These are phyloP conservation scores for Ramichloridium luteum DNA, from an alignment of 2,329 filamentous ascomycete species.

Conservation along the genomic window DNA sequence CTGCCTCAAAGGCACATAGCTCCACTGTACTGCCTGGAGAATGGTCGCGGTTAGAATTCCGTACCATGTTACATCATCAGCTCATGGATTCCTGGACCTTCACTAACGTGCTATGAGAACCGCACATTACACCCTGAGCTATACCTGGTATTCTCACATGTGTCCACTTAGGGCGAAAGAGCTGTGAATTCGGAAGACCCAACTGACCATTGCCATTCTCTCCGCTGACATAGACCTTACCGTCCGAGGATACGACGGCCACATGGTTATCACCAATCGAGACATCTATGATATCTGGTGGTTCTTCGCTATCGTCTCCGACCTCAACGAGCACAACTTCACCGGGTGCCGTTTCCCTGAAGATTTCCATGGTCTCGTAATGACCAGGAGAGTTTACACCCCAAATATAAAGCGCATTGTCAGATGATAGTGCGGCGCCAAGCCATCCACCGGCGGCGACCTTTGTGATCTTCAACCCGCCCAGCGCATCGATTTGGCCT, in stretches of 20 bases:
- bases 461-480: slow-evolving; percentile 41
- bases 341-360: slow-evolving; percentile 13
- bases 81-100: no score
- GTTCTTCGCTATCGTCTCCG: slow-evolving; percentile 28
- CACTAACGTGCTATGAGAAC: no score
- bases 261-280: slow-evolving; percentile 48
- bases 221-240: slow-evolving; percentile 44
- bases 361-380: slow-evolving; percentile 12
- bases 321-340: slow-evolving; percentile 22
- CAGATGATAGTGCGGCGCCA: slow-evolving; percentile 45
- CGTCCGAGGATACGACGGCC: slow-evolving; percentile 41
- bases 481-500: slow-evolving; percentile 37
- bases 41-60: no score
- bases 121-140: no score
- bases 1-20: no score
- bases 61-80: no score
- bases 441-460: slow-evolving; percentile 44
- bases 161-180: slow-evolving; percentile 18
- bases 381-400: slow-evolving; percentile 28
- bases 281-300: slow-evolving; percentile 41
- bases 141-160: no score
- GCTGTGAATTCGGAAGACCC: slow-evolving; percentile 26
- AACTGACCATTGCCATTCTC: slow-evolving; percentile 49
- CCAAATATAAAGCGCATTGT: slow-evolving; percentile 51
- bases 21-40: no score